Evolutionary conservation across 2,329 filamentous ascomycete species (phyloP), one percentile per base, ranked within the genome.

Genomic region (Pseudogymnoascus sp.): DNA sequence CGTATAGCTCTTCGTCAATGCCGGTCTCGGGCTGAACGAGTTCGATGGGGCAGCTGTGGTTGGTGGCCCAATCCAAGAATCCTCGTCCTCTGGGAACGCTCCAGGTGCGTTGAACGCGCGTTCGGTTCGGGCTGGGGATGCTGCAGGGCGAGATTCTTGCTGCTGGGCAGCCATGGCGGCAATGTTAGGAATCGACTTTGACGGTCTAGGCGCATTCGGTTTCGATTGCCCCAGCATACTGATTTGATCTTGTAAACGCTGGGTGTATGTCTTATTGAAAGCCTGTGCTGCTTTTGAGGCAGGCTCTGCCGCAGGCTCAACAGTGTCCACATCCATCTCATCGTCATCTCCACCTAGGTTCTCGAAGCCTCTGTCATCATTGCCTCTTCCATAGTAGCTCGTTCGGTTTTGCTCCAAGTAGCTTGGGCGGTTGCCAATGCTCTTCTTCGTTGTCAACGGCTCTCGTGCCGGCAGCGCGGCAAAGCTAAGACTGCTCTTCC

Each of bases 401-500:
- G 83, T 85, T 64, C 88, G 83, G n/a, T 80, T 79, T 64, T 84
- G 82, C 62, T 96, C 90, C 36, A 93, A 74, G 68, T 96, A 88
- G 71, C 91, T 96, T 6, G 86, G 90, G 65, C 90, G 82, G 35
- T 61, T 38, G 15, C 87, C 92, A 71, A 92, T 85, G 73, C 89
- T 96, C 77, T 93, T 93, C 74, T 96, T 96, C 15, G 84, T 85
- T 33, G 87, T 86, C 62, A 97, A 79, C 36, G 93, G 93, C 71
- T 97, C 93, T 66, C 95, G 85, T 2, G 93, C 93, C 31, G 95
- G 95, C 11, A 99, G 80, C 17, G 95, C 91, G 38, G 95, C 91
- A 77, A 99, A 97, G 65, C 90, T 96, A 65, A 99, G 82, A 74
- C 93, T 97, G 76, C 93, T 96, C 80, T 97, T 97, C 65, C 93